phyloP scores from a whole-genome alignment of 768 basidiomycete genomes.

The Amanita inopinata region DNA sequence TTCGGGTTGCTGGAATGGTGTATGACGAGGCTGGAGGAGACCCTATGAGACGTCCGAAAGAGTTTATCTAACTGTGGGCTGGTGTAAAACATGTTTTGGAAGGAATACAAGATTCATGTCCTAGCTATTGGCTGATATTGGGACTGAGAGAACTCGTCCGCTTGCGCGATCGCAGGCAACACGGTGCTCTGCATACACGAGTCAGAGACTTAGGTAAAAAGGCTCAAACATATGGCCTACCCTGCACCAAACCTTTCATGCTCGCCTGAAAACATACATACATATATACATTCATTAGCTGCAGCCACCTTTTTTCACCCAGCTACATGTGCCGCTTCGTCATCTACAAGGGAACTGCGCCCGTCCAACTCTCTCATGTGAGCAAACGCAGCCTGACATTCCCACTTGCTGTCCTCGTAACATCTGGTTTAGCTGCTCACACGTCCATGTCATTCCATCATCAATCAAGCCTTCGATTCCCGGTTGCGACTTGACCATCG shows the following conservation, averaged over 20 bases:
- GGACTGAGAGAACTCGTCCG: too few relatives aligned
- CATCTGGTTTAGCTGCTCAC: constrained; percentile 60
- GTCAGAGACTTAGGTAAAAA: too few relatives aligned
- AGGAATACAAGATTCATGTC: background rate
- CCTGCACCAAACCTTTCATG: too few relatives aligned
- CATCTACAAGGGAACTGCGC: constrained; percentile 92
- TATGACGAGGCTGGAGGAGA: constrained; percentile 82
- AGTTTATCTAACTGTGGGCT: constrained; percentile 52
- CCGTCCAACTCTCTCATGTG: constrained; percentile 85
- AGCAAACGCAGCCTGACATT: constrained; percentile 15
- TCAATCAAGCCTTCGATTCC: constrained; percentile 95
- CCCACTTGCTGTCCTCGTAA: constrained; percentile 6
- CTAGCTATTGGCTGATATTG: too few relatives aligned
- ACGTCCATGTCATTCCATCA: constrained; percentile 89
- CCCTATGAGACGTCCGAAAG: constrained; percentile 61
- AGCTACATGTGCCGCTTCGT: constrained; percentile 94
- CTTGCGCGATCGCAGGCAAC: constrained; percentile 29
- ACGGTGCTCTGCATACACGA: background rate
- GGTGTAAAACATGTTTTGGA: background rate
- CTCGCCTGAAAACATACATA: too few relatives aligned
- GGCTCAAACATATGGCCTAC: too few relatives aligned
- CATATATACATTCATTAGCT: too few relatives aligned
- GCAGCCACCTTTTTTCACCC: too few relatives aligned
- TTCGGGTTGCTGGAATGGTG: constrained; percentile 75
- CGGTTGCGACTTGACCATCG: constrained; percentile 74